Percentiles rank a stretch among this genome's conserved stretches.
phyloP scores from a whole-genome alignment of 306 rosid species.

The Gastrolobium bilobum region DNA sequence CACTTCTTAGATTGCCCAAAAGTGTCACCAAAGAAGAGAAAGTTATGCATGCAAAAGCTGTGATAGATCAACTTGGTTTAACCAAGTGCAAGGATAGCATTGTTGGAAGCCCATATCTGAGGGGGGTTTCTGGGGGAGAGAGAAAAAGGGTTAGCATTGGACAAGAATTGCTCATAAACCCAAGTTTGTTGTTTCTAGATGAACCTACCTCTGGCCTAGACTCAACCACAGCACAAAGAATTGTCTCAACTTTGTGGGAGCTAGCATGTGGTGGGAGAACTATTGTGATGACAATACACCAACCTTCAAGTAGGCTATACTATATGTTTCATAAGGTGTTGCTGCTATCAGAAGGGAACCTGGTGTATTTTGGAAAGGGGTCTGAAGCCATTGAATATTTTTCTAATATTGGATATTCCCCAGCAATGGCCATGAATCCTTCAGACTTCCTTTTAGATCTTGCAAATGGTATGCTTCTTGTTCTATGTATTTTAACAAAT shows the following conservation, averaged over 20 bases:
- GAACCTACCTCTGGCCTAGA: constrained; percentile 89
- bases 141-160: constrained; percentile 88
- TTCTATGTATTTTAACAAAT: background rate
- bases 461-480: constrained; percentile 69
- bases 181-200: constrained; percentile 76
- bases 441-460: constrained; percentile 83
- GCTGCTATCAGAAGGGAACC: constrained; percentile 69
- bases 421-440: constrained; percentile 79
- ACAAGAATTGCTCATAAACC: constrained; percentile 79
- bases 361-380: constrained; percentile 77
- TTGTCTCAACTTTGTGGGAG: constrained; percentile 71
- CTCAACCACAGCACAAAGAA: constrained; percentile 78
- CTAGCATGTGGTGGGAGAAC: constrained; percentile 74
- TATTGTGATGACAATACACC: constrained; percentile 80
- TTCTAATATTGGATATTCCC: constrained; percentile 63
- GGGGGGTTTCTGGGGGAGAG: constrained; percentile 91
- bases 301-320: constrained; percentile 79
- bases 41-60: constrained; percentile 51
- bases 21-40: constrained; percentile 56
- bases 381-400: constrained; percentile 69
- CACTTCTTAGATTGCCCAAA: constrained; percentile 74
- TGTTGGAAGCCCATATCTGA: constrained; percentile 52
- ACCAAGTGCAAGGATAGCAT: constrained; percentile 67
- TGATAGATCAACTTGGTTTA: constrained; percentile 70
- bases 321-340: constrained; percentile 80